Evolutionary conservation across 2,329 filamentous ascomycete species (phyloP).

Genomic region (Penicillium sp.): DNA sequence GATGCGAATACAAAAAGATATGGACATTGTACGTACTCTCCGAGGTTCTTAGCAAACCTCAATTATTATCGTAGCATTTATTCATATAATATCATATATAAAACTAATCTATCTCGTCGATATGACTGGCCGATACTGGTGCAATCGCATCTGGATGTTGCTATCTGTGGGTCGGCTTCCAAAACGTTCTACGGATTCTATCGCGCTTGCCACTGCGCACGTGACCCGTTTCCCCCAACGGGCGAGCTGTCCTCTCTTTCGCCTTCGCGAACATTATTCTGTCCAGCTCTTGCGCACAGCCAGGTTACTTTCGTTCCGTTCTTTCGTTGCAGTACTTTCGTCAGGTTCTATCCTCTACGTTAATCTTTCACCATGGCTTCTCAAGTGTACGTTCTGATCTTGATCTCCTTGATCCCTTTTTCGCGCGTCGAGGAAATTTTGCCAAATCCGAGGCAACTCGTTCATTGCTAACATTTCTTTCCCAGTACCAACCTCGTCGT

Average conservation of each 20-base stretch:
- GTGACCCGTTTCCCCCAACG: conserved; percentile 6
- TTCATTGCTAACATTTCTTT: not conserved
- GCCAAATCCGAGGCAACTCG: not conserved
- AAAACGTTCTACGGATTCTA: conserved; percentile 4
- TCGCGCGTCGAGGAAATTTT: not conserved
- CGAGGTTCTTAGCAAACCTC: no score
- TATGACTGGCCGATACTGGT: no score
- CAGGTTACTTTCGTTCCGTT: not conserved
- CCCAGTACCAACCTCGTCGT: conserved; percentile 84
- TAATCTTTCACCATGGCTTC: conserved; percentile 54
- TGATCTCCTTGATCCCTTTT: not conserved
- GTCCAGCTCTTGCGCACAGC: not conserved
- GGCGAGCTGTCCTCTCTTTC: conserved; percentile 2
- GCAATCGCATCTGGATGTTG: no score
- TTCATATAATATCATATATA: no score
- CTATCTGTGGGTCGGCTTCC: conserved; percentile 6
- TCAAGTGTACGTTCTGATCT: conserved; percentile 54
- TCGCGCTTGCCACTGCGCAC: conserved; percentile 8
- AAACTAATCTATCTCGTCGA: no score
- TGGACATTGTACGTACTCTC: no score
- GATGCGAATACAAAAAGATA: no score
- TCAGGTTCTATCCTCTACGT: not conserved
- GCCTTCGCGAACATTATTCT: not conserved
- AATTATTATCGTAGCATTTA: no score
- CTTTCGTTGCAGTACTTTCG: not conserved